Evolutionary conservation across 768 basidiomycete species (phyloP).

Genomic region (Sporobolomyces phaffii): DNA sequence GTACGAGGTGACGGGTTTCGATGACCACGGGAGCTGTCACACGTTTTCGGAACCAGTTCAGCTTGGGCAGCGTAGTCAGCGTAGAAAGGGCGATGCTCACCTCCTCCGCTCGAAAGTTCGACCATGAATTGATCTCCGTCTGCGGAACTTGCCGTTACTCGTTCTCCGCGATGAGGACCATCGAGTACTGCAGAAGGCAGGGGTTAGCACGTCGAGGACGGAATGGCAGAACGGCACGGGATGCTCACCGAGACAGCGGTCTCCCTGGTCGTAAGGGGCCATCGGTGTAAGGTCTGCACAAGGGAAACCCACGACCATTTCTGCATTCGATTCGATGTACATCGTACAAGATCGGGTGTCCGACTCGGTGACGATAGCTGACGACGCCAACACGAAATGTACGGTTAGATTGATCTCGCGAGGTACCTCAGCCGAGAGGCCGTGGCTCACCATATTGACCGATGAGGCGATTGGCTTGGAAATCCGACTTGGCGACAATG

Average conservation of each 20-base stretch:
- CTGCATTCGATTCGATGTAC: slow-evolving; percentile 30
- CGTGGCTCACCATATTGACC: slow-evolving; percentile 26
- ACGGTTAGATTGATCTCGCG: too few species aligned
- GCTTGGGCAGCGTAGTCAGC: background rate
- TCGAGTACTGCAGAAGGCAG: slow-evolving; percentile 8
- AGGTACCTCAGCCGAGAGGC: background rate
- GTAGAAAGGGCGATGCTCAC: background rate
- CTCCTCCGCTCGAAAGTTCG: background rate
- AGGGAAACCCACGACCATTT: slow-evolving; percentile 23
- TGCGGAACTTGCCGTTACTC: background rate
- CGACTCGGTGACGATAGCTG: slow-evolving; percentile 12
- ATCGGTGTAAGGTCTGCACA: slow-evolving; percentile 13
- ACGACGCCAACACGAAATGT: too few species aligned
- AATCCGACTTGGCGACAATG: slow-evolving; percentile 16
- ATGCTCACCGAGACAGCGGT: slow-evolving; percentile 18
- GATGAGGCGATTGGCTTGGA: slow-evolving; percentile 17
- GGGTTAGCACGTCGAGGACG: background rate
- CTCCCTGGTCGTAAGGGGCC: slow-evolving; percentile 18
- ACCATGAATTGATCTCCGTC: slow-evolving; percentile 34
- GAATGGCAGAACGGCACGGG: background rate
- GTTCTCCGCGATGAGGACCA: slow-evolving; percentile 24
- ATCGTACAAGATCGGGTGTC: slow-evolving; percentile 2
- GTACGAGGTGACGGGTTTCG: slow-evolving; percentile 5
- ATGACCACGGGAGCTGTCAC: slow-evolving; percentile 13
- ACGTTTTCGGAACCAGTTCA: too few species aligned